These are phyloP conservation scores for Asterionellopsis glacialis DNA, from an alignment of 108 stramenopile genomes.

Conservation along the genomic window DNA sequence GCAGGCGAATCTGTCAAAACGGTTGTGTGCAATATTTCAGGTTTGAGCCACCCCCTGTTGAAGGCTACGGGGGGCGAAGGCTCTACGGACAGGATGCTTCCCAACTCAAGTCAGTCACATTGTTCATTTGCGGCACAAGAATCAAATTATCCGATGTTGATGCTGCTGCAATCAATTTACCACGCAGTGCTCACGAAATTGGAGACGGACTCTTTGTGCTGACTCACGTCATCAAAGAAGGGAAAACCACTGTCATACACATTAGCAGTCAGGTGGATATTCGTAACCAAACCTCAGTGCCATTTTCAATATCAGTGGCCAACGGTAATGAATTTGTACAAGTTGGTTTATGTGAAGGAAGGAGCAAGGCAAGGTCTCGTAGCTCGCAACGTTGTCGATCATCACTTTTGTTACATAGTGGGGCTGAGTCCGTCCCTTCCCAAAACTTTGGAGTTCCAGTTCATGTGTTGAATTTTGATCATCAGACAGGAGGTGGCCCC, in stretches of 20 bases:
- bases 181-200: constrained; percentile 34
- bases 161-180: constrained; percentile 32
- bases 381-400: no score
- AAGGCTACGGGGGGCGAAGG: constrained; percentile 65
- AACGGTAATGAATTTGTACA: constrained; percentile 27
- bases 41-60: constrained; percentile 59
- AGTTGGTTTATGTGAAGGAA: constrained; percentile 26
- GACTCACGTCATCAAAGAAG: constrained; percentile 53
- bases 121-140: constrained; percentile 32
- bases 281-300: constrained; percentile 51
- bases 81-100: constrained; percentile 78
- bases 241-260: constrained; percentile 67
- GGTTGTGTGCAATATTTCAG: constrained; percentile 69
- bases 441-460: constrained; percentile 3
- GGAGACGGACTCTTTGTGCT: constrained; percentile 38
- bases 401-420: no score
- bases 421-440: no score
- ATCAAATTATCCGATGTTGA: constrained; percentile 50
- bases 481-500: not conserved
- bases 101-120: constrained; percentile 41
- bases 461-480: not conserved
- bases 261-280: constrained; percentile 55
- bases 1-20: constrained; percentile 25
- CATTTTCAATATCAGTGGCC: constrained; percentile 44
- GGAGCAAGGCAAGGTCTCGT: not conserved